These are phyloP conservation scores for Aspergillus bertholletiae DNA, from an alignment of 495 filamentous ascomycete genomes.

Conservation along the genomic window DNA sequence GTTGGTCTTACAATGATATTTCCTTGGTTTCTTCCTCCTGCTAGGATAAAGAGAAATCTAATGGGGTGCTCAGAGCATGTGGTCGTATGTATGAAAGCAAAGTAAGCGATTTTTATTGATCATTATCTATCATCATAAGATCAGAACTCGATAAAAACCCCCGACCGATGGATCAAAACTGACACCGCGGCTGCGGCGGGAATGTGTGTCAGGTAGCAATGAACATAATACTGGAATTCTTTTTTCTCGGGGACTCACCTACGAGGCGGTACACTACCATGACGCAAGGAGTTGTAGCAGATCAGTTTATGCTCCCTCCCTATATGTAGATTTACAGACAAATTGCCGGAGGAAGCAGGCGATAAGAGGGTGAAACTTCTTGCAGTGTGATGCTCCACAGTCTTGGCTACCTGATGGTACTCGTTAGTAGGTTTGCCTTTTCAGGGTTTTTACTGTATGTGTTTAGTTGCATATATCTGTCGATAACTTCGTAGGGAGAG, in stretches of 20 bases:
- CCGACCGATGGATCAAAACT: conserved; percentile 5
- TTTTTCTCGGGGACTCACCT: not conserved
- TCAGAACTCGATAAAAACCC: not conserved
- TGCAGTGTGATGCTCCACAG: not conserved
- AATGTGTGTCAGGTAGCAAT: conserved; percentile 1
- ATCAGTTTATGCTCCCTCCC: not conserved
- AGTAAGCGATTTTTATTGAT: not conserved
- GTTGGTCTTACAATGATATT: not conserved
- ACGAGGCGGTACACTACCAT: not conserved
- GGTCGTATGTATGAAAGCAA: not conserved
- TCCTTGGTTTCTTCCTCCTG: not conserved
- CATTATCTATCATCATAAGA: not conserved
- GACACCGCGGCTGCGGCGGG: conserved; percentile 30
- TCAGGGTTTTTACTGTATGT: not conserved
- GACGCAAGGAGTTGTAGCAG: conserved; percentile 4
- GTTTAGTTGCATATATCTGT: not conserved
- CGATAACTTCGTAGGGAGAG: no score
- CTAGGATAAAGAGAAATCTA: not conserved
- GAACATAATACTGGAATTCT: not conserved
- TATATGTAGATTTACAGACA: not conserved
- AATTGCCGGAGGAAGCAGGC: not conserved
- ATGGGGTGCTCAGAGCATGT: not conserved
- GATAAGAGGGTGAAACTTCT: not conserved
- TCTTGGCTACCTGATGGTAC: not conserved
- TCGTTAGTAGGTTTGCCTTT: not conserved